Conservation (phyloP, 2,329 filamentous ascomycete species). For the Orbilia brochopaga region DNA sequence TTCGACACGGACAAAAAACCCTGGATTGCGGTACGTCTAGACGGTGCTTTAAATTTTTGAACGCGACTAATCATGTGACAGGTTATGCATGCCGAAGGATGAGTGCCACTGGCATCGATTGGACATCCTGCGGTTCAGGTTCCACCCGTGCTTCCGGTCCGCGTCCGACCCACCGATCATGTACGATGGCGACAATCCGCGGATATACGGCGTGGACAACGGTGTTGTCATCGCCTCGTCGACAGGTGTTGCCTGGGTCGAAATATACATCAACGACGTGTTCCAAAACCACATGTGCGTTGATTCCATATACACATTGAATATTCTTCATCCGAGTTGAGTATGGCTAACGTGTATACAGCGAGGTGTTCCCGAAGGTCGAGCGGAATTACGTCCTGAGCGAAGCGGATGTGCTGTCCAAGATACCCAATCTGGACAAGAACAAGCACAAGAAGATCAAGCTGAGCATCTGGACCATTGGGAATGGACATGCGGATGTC, state of each 20-base stretch:
- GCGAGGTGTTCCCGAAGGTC: constrained; percentile 58
- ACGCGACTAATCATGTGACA: constrained; percentile 32
- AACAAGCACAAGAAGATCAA: constrained; percentile 71
- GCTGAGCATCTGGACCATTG: constrained; percentile 76
- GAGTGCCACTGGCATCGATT: constrained; percentile 92
- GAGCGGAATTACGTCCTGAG: constrained; percentile 76
- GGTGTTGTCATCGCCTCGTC: constrained; percentile 78
- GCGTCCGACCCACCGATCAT: constrained; percentile 70
- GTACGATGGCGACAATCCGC: constrained; percentile 51
- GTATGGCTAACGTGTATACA: neutral
- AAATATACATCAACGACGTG: constrained; percentile 83
- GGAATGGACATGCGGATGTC: constrained; percentile 74
- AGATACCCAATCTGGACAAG: constrained; percentile 73
- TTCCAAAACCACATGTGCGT: constrained; percentile 86
- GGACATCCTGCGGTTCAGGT: constrained; percentile 84
- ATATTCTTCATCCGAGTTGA: too few relatives aligned
- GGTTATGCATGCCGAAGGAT: constrained; percentile 63
- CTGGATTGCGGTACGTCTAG: constrained; percentile 48
- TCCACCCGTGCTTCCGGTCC: constrained; percentile 86
- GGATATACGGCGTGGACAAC: constrained; percentile 66
- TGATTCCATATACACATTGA: too few relatives aligned
- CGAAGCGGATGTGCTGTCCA: constrained; percentile 73
- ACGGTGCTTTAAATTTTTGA: neutral
- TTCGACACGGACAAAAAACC: constrained; percentile 52
- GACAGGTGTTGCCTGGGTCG: constrained; percentile 82